A percentile compares a stretch with the other conserved stretches of the same genome.
Evolutionary conservation across 1,139 yeast species (phyloP).

Genomic region (Yamadazyma friedrichii): DNA sequence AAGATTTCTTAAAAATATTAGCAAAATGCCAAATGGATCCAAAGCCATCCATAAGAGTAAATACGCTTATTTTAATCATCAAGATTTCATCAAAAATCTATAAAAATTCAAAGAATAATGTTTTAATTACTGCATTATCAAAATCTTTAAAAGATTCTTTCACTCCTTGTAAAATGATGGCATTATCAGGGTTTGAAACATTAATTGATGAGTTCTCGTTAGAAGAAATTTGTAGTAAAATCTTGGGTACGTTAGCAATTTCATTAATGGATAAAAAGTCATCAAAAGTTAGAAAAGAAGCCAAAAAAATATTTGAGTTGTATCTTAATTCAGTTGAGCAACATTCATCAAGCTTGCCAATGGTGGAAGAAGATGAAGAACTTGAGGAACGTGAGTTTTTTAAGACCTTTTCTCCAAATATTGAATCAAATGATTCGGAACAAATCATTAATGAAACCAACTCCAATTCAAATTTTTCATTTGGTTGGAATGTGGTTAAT

Average conservation of each 20-base stretch:
- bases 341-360: slow-evolving; percentile 58
- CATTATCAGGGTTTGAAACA: slow-evolving; percentile 70
- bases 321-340: slow-evolving; percentile 64
- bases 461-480: slow-evolving; percentile 11
- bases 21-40: slow-evolving; percentile 90
- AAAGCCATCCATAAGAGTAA: slow-evolving; percentile 79
- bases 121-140: slow-evolving; percentile 82
- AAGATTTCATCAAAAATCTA: slow-evolving; percentile 68
- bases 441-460: slow-evolving; percentile 9
- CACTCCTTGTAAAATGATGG: slow-evolving; percentile 73
- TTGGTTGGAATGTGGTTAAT: slow-evolving; percentile 42
- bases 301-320: slow-evolving; percentile 61
- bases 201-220: slow-evolving; percentile 68
- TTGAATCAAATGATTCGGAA: slow-evolving; percentile 8
- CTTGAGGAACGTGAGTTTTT: slow-evolving; percentile 38
- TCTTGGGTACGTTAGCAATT: slow-evolving; percentile 85
- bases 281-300: slow-evolving; percentile 65
- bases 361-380: slow-evolving; percentile 44
- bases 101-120: slow-evolving; percentile 59
- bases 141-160: slow-evolving; percentile 81
- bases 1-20: slow-evolving; percentile 73
- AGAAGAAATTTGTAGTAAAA: slow-evolving; percentile 74
- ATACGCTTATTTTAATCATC: slow-evolving; percentile 76
- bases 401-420: slow-evolving; percentile 25
- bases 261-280: slow-evolving; percentile 74